Base-by-base conservation (phyloP, 2,329 filamentous ascomycete species). In the Amauroascus niger region DNA sequence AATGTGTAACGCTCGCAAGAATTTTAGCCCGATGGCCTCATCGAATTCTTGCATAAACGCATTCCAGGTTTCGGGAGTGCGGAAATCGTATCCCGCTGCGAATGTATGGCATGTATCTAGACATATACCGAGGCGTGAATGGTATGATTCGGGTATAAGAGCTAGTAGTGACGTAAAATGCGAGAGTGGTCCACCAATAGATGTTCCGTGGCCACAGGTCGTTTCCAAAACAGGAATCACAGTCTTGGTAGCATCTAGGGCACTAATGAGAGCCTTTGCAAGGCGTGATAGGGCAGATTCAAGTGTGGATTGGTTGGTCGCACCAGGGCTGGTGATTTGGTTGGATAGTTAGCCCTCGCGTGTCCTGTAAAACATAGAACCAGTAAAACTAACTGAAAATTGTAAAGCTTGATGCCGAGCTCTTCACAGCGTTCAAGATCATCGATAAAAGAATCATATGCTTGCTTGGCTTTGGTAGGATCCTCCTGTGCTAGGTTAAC, bases 91-190 rank as follows among this genome's bases (percentile, higher is more conserved):
- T 5, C 93, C 93, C 0, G 88, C 90, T 0, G 91, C 91, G 69
- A 97, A 97, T 55, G 89, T 83, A 70, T 98, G 93, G 71, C 93
- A 98, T 0, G 93, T 98, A 67, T 98, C 93, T 54, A 98, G 82
- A 69, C 93, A 98, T 16, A 98, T 89, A 44, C 91, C 93, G 1
- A 98, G 84, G 30, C 93, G 82, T 41, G 75, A 69, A 72, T 95
- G 94, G 67, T 95, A 82, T 20, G 89, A 79, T n/a, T 67, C 58
- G 0, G 71, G 71, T 22, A 97, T 80, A 7, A 82, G 76, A 13
- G 78, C 78, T 61, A 98, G 94, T 59, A 96, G 87, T 63, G 89
- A 86, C 11, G 84, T 78, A 45, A 98, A 78, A 63, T 98, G 91
- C 66, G 90, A 83, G 67, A 95, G 95, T 0, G 79, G 83, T 14